Conservation (phyloP, 1,284 basidiomycete species). For the Inonotus obliquus region DNA sequence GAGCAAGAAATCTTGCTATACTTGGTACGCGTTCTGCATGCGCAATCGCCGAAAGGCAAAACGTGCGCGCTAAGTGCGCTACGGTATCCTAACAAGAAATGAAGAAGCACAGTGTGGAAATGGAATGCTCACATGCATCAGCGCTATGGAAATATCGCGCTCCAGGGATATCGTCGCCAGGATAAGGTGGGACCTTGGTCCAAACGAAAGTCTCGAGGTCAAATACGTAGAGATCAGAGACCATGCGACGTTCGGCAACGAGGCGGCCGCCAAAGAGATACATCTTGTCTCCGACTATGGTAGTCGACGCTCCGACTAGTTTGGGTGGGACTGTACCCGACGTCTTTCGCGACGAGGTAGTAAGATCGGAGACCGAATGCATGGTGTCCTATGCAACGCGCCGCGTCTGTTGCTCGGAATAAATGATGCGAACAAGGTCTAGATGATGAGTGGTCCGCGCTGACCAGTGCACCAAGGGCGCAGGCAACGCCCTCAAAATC, state of each 20-base stretch:
- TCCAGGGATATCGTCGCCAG: conserved; percentile 65
- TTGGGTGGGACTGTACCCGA: conserved; percentile 85
- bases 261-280: conserved; percentile 87
- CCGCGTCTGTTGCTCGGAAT: background rate
- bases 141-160: conserved; percentile 90
- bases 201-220: conserved; percentile 76
- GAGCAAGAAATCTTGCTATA: background rate
- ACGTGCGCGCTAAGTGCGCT: background rate
- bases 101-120: background rate
- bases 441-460: background rate
- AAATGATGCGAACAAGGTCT: background rate
- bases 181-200: conserved; percentile 61
- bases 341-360: conserved; percentile 79
- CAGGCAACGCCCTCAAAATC: background rate
- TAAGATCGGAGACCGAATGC: conserved; percentile 84
- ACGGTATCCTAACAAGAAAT: background rate
- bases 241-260: conserved; percentile 82
- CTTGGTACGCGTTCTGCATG: background rate
- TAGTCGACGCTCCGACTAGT: conserved; percentile 80
- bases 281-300: conserved; percentile 78
- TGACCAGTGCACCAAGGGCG: background rate
- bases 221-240: conserved; percentile 83
- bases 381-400: conserved; percentile 29
- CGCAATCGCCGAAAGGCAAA: background rate
- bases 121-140: conserved; percentile 67